These are phyloP conservation scores for Kickxella alabastrina DNA, from an alignment of 192 early-diverging fungal species.

Conservation along the genomic window DNA sequence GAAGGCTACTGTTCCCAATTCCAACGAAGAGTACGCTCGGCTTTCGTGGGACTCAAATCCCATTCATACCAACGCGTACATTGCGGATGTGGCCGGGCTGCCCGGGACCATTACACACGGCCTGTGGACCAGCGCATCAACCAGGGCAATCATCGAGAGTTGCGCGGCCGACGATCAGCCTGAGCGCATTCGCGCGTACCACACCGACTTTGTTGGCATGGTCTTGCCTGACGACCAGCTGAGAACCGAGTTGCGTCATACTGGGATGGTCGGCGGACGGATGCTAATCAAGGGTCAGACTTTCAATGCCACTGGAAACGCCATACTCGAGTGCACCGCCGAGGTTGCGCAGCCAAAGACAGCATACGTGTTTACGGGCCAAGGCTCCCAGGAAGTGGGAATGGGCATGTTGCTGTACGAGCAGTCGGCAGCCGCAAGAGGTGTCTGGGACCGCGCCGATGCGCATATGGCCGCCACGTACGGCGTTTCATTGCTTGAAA, in stretches of 20 bases:
- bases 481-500: slow-evolving; percentile 83
- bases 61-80: slow-evolving; percentile 89
- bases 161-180: slow-evolving; percentile 82
- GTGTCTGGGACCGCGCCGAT: slow-evolving; percentile 90
- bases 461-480: slow-evolving; percentile 74
- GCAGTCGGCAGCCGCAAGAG: slow-evolving; percentile 70
- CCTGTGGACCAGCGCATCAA: slow-evolving; percentile 91
- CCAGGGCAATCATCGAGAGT: slow-evolving; percentile 85
- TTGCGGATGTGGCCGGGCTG: slow-evolving; percentile 78
- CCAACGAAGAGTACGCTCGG: slow-evolving; percentile 77
- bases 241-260: slow-evolving; percentile 77
- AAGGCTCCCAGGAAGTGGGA: slow-evolving; percentile 88
- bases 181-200: slow-evolving; percentile 72
- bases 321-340: slow-evolving; percentile 74
- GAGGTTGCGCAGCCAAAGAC: slow-evolving; percentile 87
- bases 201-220: slow-evolving; percentile 83
- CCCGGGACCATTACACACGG: slow-evolving; percentile 92
- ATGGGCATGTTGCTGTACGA: slow-evolving; percentile 96
- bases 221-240: slow-evolving; percentile 81
- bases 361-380: slow-evolving; percentile 94
- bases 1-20: slow-evolving; percentile 53
- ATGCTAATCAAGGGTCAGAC: slow-evolving; percentile 89
- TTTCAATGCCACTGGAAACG: slow-evolving; percentile 62
- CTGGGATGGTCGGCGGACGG: slow-evolving; percentile 89
- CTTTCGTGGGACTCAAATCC: slow-evolving; percentile 84